These are phyloP conservation scores for Termitomyces sp. DNA, from an alignment of 768 basidiomycete genomes.

Conservation along the genomic window DNA sequence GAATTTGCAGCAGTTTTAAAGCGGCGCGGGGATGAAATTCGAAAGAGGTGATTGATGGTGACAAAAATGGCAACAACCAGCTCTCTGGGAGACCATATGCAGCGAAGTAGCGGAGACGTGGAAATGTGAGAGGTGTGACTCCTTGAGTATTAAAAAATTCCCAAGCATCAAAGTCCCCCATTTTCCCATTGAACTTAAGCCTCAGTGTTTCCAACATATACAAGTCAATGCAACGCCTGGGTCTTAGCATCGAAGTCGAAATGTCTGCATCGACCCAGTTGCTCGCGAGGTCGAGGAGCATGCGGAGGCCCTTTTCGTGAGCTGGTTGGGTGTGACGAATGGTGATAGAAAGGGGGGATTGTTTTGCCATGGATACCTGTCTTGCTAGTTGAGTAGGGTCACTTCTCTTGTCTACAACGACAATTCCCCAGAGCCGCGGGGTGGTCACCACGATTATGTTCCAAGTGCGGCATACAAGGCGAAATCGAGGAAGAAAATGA, in stretches of 20 bases:
- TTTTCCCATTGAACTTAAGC: constrained; percentile 7
- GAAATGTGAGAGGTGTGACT: background rate
- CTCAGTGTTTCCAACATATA: constrained; percentile 18
- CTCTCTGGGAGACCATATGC: constrained; percentile 10
- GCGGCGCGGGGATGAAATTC: background rate
- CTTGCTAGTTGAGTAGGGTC: constrained; percentile 9
- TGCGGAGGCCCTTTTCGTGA: background rate
- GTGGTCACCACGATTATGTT: constrained; percentile 24
- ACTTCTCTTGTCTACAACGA: constrained; percentile 16
- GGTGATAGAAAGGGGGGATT: constrained; percentile 24
- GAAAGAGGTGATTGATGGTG: constrained; percentile 23
- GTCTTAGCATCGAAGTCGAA: constrained; percentile 17
- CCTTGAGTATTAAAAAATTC: constrained; percentile 15
- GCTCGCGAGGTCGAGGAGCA: constrained; percentile 18
- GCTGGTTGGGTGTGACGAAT: background rate
- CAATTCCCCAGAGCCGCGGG: constrained; percentile 32
- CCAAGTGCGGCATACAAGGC: constrained; percentile 26
- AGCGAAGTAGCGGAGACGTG: constrained; percentile 22
- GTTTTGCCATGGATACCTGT: constrained; percentile 27
- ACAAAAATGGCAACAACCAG: constrained; percentile 24
- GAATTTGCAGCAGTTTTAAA: constrained; percentile 5
- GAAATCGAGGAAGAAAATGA: constrained; percentile 24
- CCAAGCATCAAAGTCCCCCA: background rate
- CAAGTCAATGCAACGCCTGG: constrained; percentile 20
- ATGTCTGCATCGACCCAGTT: constrained; percentile 29